Evolutionary conservation across 352 stramenopile species (phyloP).

Genomic region (Pythium utonaiense): DNA sequence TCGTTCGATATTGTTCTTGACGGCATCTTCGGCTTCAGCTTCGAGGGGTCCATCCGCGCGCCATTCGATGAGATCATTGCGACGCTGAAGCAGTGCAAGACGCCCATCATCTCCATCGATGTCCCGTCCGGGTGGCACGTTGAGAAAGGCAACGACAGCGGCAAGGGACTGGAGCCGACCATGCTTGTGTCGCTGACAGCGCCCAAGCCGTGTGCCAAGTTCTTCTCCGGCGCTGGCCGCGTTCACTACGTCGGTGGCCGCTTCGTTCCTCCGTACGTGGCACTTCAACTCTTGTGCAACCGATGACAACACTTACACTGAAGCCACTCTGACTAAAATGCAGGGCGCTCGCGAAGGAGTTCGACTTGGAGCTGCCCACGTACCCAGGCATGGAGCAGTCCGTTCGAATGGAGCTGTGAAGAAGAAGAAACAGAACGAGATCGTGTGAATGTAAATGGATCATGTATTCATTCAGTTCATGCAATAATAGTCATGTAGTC

Average conservation of each 20-base stretch:
- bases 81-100: conserved; percentile 46
- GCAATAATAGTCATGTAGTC: not conserved
- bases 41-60: conserved; percentile 79
- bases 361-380: conserved; percentile 56
- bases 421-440: not conserved
- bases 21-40: conserved; percentile 99
- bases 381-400: conserved; percentile 64
- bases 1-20: conserved; percentile 95
- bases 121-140: conserved; percentile 98
- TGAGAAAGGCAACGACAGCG: conserved; percentile 80
- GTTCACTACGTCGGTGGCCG: conserved; percentile 96
- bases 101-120: conserved; percentile 95
- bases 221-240: conserved; percentile 75
- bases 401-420: conserved; percentile 37
- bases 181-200: conserved; percentile 97
- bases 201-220: conserved; percentile 92
- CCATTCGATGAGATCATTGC: conserved; percentile 91
- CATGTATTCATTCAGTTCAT: not conserved
- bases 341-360: conserved; percentile 54
- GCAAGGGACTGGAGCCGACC: conserved; percentile 82
- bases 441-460: conserved; percentile 3
- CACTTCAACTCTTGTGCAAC: too few relatives aligned
- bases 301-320: too few relatives aligned
- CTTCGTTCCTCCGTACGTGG: conserved; percentile 89
- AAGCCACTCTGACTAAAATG: not conserved